Percentiles rank a stretch among this genome's conserved stretches.
Conservation (phyloP, 2,329 filamentous ascomycete species). For the Dissoconium aciculare region DNA sequence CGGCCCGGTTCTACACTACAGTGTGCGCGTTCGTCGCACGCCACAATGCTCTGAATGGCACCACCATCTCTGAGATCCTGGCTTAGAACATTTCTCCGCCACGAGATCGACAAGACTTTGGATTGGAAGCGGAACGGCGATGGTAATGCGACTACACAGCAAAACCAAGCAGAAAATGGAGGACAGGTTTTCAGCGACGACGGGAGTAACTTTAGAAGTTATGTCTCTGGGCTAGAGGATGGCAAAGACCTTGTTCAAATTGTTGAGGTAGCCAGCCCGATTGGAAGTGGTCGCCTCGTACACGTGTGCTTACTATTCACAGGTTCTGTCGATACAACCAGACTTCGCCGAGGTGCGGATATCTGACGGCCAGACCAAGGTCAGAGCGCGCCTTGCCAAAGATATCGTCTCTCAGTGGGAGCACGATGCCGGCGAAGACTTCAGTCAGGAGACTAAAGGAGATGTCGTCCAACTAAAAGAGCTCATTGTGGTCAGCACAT, state of each 20-base stretch:
- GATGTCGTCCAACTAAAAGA: slow-evolving; percentile 15
- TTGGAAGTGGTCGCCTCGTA: slow-evolving; percentile 1
- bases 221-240: slow-evolving; percentile 3
- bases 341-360: slow-evolving; percentile 10
- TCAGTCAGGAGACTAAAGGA: slow-evolving; percentile 12
- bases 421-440: slow-evolving; percentile 12
- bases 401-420: slow-evolving; percentile 13
- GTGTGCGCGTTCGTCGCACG: too few species aligned
- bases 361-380: slow-evolving; percentile 15
- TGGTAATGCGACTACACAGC: slow-evolving; percentile 2
- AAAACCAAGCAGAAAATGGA: slow-evolving; percentile 2
- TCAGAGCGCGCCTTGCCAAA: slow-evolving; percentile 16
- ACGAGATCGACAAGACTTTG: slow-evolving; percentile 16
- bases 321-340: slow-evolving; percentile 9
- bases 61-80: slow-evolving; percentile 15
- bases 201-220: slow-evolving; percentile 20
- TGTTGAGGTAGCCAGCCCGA: slow-evolving; percentile 7
- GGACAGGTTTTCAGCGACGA: slow-evolving; percentile 16
- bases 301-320: slow-evolving; percentile 1
- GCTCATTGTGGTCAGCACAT: slow-evolving; percentile 17
- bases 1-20: too few species aligned
- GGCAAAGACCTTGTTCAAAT: slow-evolving; percentile 12
- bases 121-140: slow-evolving; percentile 15
- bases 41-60: too few species aligned
- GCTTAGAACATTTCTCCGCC: slow-evolving; percentile 16